Evolutionary conservation across 2,329 filamentous ascomycete genomes (phyloP).

Genomic region (Sphaerulina musiva): DNA sequence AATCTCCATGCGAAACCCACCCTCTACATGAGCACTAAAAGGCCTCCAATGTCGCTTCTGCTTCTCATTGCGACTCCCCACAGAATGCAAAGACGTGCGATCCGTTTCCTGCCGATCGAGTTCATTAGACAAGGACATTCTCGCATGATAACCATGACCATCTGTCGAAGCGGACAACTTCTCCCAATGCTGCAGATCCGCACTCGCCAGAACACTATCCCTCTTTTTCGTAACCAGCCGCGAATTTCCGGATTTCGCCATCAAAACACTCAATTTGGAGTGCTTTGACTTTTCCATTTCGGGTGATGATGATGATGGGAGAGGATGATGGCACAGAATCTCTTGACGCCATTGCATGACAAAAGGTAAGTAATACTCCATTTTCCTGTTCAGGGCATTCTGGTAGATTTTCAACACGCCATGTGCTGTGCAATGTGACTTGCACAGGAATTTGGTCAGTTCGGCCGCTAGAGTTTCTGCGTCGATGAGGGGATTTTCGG

Average conservation of each 20-base stretch:
- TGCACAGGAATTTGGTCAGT: not conserved
- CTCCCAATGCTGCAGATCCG: not conserved
- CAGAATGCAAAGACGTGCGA: conserved; percentile 1
- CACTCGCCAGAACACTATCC: not conserved
- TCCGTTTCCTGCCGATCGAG: conserved; percentile 3
- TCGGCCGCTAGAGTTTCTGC: not conserved
- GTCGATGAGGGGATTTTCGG: conserved; percentile 6
- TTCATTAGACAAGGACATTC: conserved; percentile 2
- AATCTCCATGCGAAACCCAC: conserved; percentile 1
- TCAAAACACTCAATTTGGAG: conserved; percentile 2
- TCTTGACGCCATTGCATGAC: conserved; percentile 2
- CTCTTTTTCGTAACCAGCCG: conserved; percentile 1
- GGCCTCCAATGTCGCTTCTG: not conserved
- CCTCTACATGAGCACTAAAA: not conserved
- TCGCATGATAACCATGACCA: conserved; percentile 4
- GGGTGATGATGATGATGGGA: not conserved
- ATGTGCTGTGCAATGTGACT: conserved; percentile 3
- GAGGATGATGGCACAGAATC: not conserved
- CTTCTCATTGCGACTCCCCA: conserved; percentile 3
- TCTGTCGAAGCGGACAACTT: not conserved
- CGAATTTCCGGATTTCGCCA: not conserved
- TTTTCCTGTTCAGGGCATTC: not conserved
- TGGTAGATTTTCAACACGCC: not conserved
- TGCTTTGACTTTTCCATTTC: conserved; percentile 1
- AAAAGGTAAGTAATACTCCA: conserved; percentile 1